These are phyloP conservation scores for Trichothecium sympodiale DNA, from an alignment of 2,329 filamentous ascomycete species.

Conservation along the genomic window DNA sequence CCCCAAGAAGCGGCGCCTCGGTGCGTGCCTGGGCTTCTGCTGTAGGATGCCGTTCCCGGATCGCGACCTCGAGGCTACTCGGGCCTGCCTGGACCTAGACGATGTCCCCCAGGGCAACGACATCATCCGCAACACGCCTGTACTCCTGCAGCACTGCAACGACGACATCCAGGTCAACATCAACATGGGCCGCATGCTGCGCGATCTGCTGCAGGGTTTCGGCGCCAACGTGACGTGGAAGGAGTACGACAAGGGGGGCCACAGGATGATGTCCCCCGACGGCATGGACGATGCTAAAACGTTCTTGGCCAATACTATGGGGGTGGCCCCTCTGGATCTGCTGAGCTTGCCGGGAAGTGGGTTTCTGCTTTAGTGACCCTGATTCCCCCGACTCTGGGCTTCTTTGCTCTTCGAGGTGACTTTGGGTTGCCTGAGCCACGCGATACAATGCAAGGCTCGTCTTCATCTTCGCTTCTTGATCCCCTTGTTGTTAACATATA, in stretches of 20 bases:
- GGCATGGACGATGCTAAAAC: constrained; percentile 29
- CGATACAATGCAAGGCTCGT: no score
- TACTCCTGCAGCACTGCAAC: constrained; percentile 32
- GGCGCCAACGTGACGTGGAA: constrained; percentile 27
- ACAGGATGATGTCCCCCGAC: constrained; percentile 31
- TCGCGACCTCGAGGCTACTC: constrained; percentile 16
- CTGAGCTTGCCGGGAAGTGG: no score
- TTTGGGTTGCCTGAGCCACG: no score
- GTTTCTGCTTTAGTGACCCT: no score
- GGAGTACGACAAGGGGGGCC: constrained; percentile 29
- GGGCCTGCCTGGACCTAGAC: constrained; percentile 19
- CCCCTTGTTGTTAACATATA: no score
- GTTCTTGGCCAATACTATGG: constrained; percentile 15
- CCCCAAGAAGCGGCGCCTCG: constrained; percentile 6
- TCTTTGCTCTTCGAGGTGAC: no score
- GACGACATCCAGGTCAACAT: constrained; percentile 31
- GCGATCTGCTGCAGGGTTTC: constrained; percentile 21
- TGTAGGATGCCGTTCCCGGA: constrained; percentile 24
- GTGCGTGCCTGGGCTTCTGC: constrained; percentile 26
- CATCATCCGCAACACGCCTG: constrained; percentile 28
- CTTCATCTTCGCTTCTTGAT: no score
- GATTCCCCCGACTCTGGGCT: no score
- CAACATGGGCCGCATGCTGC: constrained; percentile 21
- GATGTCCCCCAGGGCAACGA: constrained; percentile 13
- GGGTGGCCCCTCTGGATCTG: no score